Conservation (phyloP, 2,329 filamentous ascomycete species). For the Alternaria gaisen region DNA sequence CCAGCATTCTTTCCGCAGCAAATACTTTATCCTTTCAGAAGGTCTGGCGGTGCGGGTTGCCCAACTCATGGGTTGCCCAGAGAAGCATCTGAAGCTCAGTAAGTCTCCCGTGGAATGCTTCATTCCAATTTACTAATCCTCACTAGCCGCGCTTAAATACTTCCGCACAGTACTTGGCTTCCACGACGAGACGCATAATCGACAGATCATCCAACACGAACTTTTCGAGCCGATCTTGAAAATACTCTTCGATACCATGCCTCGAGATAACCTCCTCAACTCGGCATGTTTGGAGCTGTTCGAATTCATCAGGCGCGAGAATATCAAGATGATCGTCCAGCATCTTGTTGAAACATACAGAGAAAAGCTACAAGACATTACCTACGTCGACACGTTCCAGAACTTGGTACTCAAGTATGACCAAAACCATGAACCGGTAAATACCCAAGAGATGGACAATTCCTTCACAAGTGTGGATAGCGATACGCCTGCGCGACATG, state of each 20-base stretch:
- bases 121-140: slow-evolving; percentile 18
- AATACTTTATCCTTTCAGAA: slow-evolving; percentile 85
- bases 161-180: slow-evolving; percentile 86
- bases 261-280: slow-evolving; percentile 90
- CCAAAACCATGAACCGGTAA: slow-evolving; percentile 68
- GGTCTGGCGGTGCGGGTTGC: slow-evolving; percentile 80
- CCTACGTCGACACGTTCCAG: slow-evolving; percentile 85
- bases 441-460: slow-evolving; percentile 66
- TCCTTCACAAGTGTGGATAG: slow-evolving; percentile 76
- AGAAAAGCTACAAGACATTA: slow-evolving; percentile 77
- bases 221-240: slow-evolving; percentile 86
- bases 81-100: slow-evolving; percentile 94
- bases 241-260: slow-evolving; percentile 84
- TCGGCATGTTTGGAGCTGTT: slow-evolving; percentile 95
- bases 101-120: slow-evolving; percentile 46
- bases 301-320: slow-evolving; percentile 76
- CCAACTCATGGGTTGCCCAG: slow-evolving; percentile 80
- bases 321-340: slow-evolving; percentile 75
- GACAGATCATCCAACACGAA: slow-evolving; percentile 81
- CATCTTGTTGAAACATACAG: slow-evolving; percentile 87
- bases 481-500: slow-evolving; percentile 51
- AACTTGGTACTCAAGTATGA: slow-evolving; percentile 80
- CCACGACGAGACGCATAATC: slow-evolving; percentile 90
- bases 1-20: slow-evolving; percentile 85
- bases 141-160: slow-evolving; percentile 84